phyloP scores from a whole-genome alignment of 2,329 filamentous ascomycete genomes.

The Nemania serpens region DNA sequence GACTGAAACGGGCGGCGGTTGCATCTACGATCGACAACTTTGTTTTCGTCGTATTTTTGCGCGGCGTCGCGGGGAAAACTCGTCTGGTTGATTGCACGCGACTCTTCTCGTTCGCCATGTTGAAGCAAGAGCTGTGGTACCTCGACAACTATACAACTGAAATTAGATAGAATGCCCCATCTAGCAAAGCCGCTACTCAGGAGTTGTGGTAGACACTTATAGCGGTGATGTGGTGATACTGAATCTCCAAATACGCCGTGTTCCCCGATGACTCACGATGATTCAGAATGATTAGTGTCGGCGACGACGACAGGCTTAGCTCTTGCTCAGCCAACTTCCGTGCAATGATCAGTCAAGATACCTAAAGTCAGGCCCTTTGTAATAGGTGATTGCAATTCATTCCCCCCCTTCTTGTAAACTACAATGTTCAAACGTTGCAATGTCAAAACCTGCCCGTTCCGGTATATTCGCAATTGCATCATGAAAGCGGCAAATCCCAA shows the following conservation, averaged over 20 bases:
- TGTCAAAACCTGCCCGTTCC: neutral
- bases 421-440: neutral
- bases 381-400: neutral
- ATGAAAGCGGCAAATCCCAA: neutral
- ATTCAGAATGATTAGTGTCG: neutral
- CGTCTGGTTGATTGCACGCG: neutral
- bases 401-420: neutral
- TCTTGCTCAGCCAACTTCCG: neutral
- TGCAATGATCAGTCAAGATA: neutral
- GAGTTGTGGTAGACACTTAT: neutral
- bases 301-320: neutral
- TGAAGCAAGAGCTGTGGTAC: neutral
- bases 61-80: neutral
- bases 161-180: neutral
- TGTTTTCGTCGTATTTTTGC: neutral
- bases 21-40: slow-evolving; percentile 50
- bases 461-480: neutral
- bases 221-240: neutral
- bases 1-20: slow-evolving; percentile 46
- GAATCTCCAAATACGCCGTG: neutral
- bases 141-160: neutral
- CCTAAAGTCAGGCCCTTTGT: too few relatives aligned
- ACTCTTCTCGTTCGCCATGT: neutral
- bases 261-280: neutral
- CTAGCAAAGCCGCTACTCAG: neutral